Evolutionary conservation across 768 basidiomycete species (phyloP), one percentile per base, ranked within the genome.

Genomic region (Suillus spraguei): DNA sequence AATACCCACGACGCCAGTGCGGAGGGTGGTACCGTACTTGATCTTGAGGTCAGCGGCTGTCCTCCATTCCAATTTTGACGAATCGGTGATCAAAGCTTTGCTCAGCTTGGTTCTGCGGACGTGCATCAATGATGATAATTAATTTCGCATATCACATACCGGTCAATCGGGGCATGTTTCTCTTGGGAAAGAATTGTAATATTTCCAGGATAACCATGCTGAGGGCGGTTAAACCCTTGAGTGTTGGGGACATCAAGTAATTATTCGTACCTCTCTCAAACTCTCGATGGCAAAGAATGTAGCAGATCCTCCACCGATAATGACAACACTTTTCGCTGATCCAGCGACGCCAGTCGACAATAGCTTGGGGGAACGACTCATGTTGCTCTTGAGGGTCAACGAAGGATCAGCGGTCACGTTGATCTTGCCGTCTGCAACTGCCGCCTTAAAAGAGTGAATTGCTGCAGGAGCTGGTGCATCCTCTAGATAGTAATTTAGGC

Each of bases 391-490:
- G 63, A 83, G 72, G 10, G 90, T 90, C 66, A 82, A 79, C 8
- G 81, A 73, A 4, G 83, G 77, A 63, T 88, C 81, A 9, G 94
- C 94, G 0, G 90, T 90, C 32, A 96, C 92, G 66, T 85, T 75
- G 49, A 95, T 91, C 76, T 92, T 90, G 33, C 91, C 91, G 65
- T 87, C 83, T 17, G 81, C 78, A 52, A 92, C 79, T 50, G 82
- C 75, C 0, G 86, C 84, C 63, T 87, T 84, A 84, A 92, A 97
- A 0, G 87, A 87, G 76, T 94, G 92, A 33, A 97, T 74, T 14
- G 90, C 85, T 69, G 84, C 79, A 13, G 93, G 88, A 11, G 92
- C 95, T 17, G 95, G 95, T 3, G 94, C 90, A 74, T 96, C 95
- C 82, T 97, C 94, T 90, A 62, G 52, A 42, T 42, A 24, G 62